Evolutionary conservation across 2,329 filamentous ascomycete species (phyloP).

Genomic region (Pseudocercospora pini-densiflorae): DNA sequence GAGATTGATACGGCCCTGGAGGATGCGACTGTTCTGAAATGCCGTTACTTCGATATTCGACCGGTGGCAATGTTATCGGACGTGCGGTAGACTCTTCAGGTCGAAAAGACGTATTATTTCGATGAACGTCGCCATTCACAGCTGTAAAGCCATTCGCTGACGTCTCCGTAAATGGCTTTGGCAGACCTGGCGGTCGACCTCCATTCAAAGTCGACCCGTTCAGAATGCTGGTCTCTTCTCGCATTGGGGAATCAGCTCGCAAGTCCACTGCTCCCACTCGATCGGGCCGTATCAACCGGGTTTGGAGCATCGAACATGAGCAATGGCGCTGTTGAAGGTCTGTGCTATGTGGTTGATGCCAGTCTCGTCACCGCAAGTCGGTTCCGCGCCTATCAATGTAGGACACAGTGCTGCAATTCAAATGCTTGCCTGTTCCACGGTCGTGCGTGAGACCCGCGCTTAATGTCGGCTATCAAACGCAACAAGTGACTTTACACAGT

Average conservation of each 20-base stretch:
- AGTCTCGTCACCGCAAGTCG: slow-evolving; percentile 7
- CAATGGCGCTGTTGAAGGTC: not conserved
- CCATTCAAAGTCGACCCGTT: slow-evolving; percentile 26
- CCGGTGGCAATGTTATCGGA: slow-evolving; percentile 14
- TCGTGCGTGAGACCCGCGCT: slow-evolving; percentile 18
- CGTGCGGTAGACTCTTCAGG: slow-evolving; percentile 20
- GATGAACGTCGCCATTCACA: slow-evolving; percentile 36
- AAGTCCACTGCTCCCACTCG: slow-evolving; percentile 17
- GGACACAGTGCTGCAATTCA: not conserved
- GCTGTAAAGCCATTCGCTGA: slow-evolving; percentile 37
- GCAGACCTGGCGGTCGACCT: slow-evolving; percentile 20
- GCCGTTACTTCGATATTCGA: slow-evolving; percentile 13
- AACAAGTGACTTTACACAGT: slow-evolving; percentile 2
- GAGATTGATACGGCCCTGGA: slow-evolving; percentile 17
- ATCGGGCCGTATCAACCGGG: slow-evolving; percentile 19
- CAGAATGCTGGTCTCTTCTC: slow-evolving; percentile 26
- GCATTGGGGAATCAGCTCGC: slow-evolving; percentile 29
- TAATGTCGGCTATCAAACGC: slow-evolving; percentile 23
- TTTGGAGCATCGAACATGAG: slow-evolving; percentile 24
- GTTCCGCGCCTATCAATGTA: slow-evolving; percentile 1
- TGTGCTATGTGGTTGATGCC: slow-evolving; percentile 13
- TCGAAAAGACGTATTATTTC: slow-evolving; percentile 21
- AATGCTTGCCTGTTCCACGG: slow-evolving; percentile 18
- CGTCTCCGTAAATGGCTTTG: slow-evolving; percentile 26
- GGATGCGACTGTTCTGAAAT: slow-evolving; percentile 6